phyloP scores from a whole-genome alignment of 768 basidiomycete genomes.

The Hebeloma cylindrosporum region DNA sequence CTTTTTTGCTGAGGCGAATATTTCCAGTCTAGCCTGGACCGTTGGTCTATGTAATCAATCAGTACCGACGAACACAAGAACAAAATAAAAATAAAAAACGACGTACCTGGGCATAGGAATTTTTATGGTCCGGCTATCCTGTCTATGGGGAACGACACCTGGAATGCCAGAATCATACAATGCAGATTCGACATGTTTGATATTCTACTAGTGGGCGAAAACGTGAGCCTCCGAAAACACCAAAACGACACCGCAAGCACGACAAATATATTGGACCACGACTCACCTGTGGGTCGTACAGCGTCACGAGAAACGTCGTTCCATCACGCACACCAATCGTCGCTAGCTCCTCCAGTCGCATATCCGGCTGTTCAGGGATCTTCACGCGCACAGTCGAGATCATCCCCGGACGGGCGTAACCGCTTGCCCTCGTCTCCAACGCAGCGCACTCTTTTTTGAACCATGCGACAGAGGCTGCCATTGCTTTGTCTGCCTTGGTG shows the following conservation, averaged over 20 bases:
- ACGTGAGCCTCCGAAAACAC: not conserved
- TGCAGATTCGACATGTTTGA: slow-evolving; percentile 74
- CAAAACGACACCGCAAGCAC: not conserved
- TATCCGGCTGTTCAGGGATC: slow-evolving; percentile 39
- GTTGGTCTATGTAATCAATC: slow-evolving; percentile 56
- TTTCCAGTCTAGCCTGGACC: slow-evolving; percentile 61
- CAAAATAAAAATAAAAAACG: not conserved
- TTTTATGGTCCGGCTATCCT: slow-evolving; percentile 70
- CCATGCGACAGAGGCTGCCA: slow-evolving; percentile 68
- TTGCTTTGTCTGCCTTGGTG: slow-evolving; percentile 58
- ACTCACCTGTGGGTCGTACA: slow-evolving; percentile 78
- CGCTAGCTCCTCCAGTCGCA: slow-evolving; percentile 67
- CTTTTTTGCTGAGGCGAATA: slow-evolving; percentile 55
- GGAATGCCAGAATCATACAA: slow-evolving; percentile 77
- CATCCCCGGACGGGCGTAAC: slow-evolving; percentile 72
- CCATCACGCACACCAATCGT: slow-evolving; percentile 84
- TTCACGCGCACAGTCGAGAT: slow-evolving; percentile 68
- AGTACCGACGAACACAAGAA: not conserved
- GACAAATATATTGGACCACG: slow-evolving; percentile 6
- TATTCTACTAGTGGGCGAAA: slow-evolving; percentile 50
- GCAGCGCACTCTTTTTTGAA: slow-evolving; percentile 75
- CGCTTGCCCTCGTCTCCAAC: slow-evolving; percentile 69
- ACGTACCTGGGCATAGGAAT: slow-evolving; percentile 79
- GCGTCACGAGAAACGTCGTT: slow-evolving; percentile 65
- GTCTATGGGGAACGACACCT: slow-evolving; percentile 67